Conservation (phyloP, 2,329 filamentous ascomycete genomes). For the Arachnopeziza araneosa region DNA sequence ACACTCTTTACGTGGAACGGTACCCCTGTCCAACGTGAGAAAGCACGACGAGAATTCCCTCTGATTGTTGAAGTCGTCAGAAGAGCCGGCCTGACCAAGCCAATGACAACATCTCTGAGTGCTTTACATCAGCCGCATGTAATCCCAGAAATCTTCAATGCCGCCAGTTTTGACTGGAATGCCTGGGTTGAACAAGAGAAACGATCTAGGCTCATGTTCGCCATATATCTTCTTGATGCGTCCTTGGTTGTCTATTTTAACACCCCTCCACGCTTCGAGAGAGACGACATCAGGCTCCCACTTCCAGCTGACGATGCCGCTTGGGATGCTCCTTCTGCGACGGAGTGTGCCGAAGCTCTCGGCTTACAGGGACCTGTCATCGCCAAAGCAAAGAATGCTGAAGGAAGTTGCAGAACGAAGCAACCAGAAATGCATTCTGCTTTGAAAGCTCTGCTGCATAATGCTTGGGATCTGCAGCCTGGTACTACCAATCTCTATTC, state of each 20-base stretch:
- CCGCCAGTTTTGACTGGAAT: slow-evolving; percentile 57
- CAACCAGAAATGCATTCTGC: slow-evolving; percentile 60
- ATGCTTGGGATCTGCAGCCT: slow-evolving; percentile 53
- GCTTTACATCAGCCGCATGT: slow-evolving; percentile 54
- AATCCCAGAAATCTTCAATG: slow-evolving; percentile 39
- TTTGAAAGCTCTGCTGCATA: slow-evolving; percentile 55
- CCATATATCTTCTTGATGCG: slow-evolving; percentile 58
- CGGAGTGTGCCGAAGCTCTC: slow-evolving; percentile 59
- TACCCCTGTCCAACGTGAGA: slow-evolving; percentile 57
- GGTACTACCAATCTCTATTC: slow-evolving; percentile 65
- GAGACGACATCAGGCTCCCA: slow-evolving; percentile 59
- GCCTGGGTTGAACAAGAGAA: slow-evolving; percentile 68
- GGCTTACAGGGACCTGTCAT: slow-evolving; percentile 54
- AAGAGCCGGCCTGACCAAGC: slow-evolving; percentile 49
- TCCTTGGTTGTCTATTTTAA: slow-evolving; percentile 70
- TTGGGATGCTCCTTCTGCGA: slow-evolving; percentile 59
- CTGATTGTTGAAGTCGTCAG: slow-evolving; percentile 52
- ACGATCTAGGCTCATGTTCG: slow-evolving; percentile 58
- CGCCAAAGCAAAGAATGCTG: slow-evolving; percentile 51
- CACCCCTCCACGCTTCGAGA: slow-evolving; percentile 54
- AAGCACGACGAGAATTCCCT: slow-evolving; percentile 54
- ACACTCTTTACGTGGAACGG: slow-evolving; percentile 66
- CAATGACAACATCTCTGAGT: slow-evolving; percentile 48
- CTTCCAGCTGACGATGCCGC: slow-evolving; percentile 67
- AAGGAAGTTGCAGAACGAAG: slow-evolving; percentile 56